Base-by-base conservation (phyloP, 2,329 filamentous ascomycete species). In the Cercospora citrullina region DNA sequence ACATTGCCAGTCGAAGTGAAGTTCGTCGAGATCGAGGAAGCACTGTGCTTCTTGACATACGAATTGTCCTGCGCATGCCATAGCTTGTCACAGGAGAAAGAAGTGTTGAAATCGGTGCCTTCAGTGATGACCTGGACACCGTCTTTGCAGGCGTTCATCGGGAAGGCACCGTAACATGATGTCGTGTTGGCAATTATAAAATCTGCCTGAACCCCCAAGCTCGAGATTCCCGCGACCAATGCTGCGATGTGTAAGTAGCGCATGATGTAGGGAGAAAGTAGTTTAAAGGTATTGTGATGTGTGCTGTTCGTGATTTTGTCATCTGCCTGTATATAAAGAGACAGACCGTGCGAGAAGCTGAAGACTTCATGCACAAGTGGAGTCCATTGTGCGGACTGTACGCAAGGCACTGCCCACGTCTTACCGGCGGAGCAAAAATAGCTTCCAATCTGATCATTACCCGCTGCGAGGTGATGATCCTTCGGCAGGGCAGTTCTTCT, bases 171-270 rank as follows among this genome's bases (percentile, higher is more conserved):
- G 28, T 68, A 70, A 60, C 68, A 70, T 14, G 59, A 18, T 18
- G 68, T 68, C 9, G 68, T 70, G 53, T 70, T 68, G 59, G 68
- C 68, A 53, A 68, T 66, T 60, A 70, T 60, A 60, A 68, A 70
- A 45, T 68, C 66, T 28, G 68, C 66, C 1, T n/a, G 10, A 12
- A 28, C 26, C 2, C n/a, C 8, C 16, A 31, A 28, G 42, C 26
- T 33, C 10, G 16, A 6, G 5, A 23, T 31, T 14, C 36, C 60
- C 14, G 45, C 45, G 18, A 26, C 21, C 4, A 51, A 14, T 14
- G 45, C 45, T 6, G 21, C 23, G 21, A 23, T 10, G 18, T 51
- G 21, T 14, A 51, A 51, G 45, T 51, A 23, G 18, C 18, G 45
- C 45, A 51, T 51, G 45, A 16, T 23, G 18, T 51, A 26, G 2